Evolutionary conservation across 371 early-diverging fungal genomes (phyloP).

Genomic region (Mucor velutinosus): DNA sequence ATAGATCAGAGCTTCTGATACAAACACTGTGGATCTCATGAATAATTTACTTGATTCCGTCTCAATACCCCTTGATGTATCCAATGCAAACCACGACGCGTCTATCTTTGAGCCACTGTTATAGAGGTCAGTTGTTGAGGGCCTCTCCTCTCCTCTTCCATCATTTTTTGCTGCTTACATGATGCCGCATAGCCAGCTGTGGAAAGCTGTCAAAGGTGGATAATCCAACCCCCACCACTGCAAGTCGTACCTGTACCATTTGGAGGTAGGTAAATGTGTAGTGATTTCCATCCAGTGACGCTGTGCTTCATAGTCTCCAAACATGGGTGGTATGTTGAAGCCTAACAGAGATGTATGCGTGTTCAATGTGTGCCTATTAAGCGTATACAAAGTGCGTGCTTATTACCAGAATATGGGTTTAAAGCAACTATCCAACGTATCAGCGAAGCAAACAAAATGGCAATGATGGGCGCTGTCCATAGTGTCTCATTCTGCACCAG

Average conservation of each 20-base stretch:
- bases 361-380: background rate
- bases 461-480: slow-evolving; percentile 45
- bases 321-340: slow-evolving; percentile 69
- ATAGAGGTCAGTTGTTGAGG: background rate
- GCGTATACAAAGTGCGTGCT: background rate
- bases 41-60: slow-evolving; percentile 73
- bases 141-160: background rate
- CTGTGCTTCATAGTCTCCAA: slow-evolving; percentile 97
- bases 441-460: slow-evolving; percentile 60
- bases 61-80: slow-evolving; percentile 85
- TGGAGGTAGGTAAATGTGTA: slow-evolving; percentile 65
- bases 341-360: slow-evolving; percentile 19
- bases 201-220: slow-evolving; percentile 93
- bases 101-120: slow-evolving; percentile 73
- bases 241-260: slow-evolving; percentile 91
- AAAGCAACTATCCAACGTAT: slow-evolving; percentile 77
- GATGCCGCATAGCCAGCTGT: slow-evolving; percentile 83
- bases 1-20: slow-evolving; percentile 77
- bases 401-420: slow-evolving; percentile 78
- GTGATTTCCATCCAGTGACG: slow-evolving; percentile 98
- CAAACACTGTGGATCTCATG: slow-evolving; percentile 86
- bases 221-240: slow-evolving; percentile 97
- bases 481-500: slow-evolving; percentile 32
- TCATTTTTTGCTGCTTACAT: slow-evolving; percentile 54
- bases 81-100: slow-evolving; percentile 85